A percentile compares a stretch with the other conserved stretches of the same genome.
Conservation (phyloP, 805 yeast genomes). For the Hanseniaspora meyeri region DNA sequence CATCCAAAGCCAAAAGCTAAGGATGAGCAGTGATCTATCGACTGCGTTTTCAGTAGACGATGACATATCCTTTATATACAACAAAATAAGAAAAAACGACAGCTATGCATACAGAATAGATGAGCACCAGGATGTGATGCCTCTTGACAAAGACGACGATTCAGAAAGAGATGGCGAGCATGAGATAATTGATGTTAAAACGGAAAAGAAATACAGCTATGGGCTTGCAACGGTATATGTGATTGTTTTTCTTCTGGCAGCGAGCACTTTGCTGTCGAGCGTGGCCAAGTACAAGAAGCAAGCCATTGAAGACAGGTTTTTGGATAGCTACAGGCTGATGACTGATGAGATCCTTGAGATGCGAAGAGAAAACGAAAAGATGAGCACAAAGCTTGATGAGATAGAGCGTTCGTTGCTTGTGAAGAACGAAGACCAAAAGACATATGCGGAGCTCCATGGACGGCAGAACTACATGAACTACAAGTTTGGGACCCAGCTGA, state of each 20-base stretch:
- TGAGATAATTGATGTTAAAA: conserved; percentile 4
- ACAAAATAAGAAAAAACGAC: background rate
- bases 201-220: conserved; percentile 5
- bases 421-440: background rate
- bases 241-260: background rate
- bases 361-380: background rate
- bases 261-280: background rate
- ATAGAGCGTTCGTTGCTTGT: background rate
- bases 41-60: conserved; percentile 5
- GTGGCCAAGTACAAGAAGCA: background rate
- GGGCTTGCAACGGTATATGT: background rate
- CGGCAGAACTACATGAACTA: background rate
- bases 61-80: background rate
- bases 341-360: background rate
- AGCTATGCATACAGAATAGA: background rate
- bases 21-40: background rate
- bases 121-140: background rate
- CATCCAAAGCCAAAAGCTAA: background rate
- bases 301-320: background rate
- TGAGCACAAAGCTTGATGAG: background rate
- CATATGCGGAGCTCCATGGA: background rate
- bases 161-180: background rate
- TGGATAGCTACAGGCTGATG: background rate
- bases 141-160: background rate
- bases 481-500: conserved; percentile 1